Percentiles rank a stretch among this genome's conserved stretches.
Evolutionary conservation across 2,329 filamentous ascomycete genomes (phyloP).

Genomic region (Thelonectria rubi): DNA sequence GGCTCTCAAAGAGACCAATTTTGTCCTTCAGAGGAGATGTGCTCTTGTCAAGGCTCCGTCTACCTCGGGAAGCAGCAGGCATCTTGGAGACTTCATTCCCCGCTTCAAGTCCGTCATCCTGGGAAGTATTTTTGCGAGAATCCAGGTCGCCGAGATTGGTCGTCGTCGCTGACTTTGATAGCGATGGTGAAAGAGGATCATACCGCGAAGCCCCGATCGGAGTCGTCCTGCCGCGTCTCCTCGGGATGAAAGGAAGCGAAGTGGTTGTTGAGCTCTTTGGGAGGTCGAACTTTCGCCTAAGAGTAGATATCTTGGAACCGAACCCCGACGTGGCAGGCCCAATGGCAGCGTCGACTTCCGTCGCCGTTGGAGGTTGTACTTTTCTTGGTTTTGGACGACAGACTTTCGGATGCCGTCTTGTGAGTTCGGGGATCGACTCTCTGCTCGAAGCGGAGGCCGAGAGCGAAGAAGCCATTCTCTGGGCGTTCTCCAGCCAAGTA

Average conservation of each 20-base stretch:
- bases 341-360: background rate
- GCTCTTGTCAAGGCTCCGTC: conserved; percentile 16
- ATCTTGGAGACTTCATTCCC: background rate
- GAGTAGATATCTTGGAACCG: conserved; percentile 36
- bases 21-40: conserved; percentile 42
- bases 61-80: conserved; percentile 11
- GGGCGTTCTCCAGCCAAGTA: conserved; percentile 36
- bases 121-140: conserved; percentile 4
- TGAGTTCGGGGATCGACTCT: conserved; percentile 6
- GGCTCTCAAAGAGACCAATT: conserved; percentile 45
- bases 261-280: conserved; percentile 18
- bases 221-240: conserved; percentile 20
- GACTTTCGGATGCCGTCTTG: conserved; percentile 6
- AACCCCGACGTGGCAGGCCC: conserved; percentile 29
- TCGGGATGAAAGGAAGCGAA: conserved; percentile 24
- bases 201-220: background rate
- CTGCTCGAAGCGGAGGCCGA: conserved; percentile 27
- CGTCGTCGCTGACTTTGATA: conserved; percentile 18
- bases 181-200: conserved; percentile 13
- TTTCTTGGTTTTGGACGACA: conserved; percentile 4
- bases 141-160: conserved; percentile 5
- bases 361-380: background rate
- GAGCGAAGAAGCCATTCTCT: conserved; percentile 37
- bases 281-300: conserved; percentile 36
- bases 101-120: background rate